phyloP scores from a whole-genome alignment of 164 flowering plant genomes.

The Magnolia officinalis region DNA sequence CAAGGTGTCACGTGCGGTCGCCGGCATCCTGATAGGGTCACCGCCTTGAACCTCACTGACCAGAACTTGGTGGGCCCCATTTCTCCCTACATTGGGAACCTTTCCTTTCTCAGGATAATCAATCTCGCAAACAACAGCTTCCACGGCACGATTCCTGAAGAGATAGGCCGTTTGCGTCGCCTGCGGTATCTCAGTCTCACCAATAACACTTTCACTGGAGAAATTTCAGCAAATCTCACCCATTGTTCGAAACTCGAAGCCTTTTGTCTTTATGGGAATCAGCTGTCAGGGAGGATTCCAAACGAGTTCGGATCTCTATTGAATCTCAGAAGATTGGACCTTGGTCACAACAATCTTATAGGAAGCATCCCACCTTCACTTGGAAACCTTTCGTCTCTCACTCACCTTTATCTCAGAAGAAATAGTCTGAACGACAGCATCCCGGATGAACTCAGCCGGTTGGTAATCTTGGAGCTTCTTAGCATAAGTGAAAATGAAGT shows the following conservation, averaged over 20 bases:
- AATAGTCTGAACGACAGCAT: slow-evolving; percentile 30
- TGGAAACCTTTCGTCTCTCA: slow-evolving; percentile 35
- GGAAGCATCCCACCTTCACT: slow-evolving; percentile 41
- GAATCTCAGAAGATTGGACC: slow-evolving; percentile 23
- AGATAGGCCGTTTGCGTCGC: slow-evolving; percentile 28
- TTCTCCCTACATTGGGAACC: slow-evolving; percentile 39
- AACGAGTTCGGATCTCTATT: slow-evolving; percentile 20
- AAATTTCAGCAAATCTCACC: slow-evolving; percentile 29
- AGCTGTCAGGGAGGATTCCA: slow-evolving; percentile 35
- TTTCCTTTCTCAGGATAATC: slow-evolving; percentile 37
- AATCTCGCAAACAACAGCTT: slow-evolving; percentile 33
- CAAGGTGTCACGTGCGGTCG: slow-evolving; percentile 22
- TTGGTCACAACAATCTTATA: slow-evolving; percentile 25
- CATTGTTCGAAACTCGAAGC: slow-evolving; percentile 15
- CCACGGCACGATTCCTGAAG: slow-evolving; percentile 26
- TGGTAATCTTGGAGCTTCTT: slow-evolving; percentile 24
- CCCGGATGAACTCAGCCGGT: slow-evolving; percentile 24
- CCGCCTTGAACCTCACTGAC: slow-evolving; percentile 22
- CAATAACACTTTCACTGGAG: slow-evolving; percentile 29
- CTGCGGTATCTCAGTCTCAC: slow-evolving; percentile 28
- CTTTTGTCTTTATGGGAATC: slow-evolving; percentile 28
- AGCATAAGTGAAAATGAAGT: slow-evolving; percentile 32
- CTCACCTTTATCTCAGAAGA: slow-evolving; percentile 12
- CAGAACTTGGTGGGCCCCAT: slow-evolving; percentile 22
- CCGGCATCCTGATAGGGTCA: slow-evolving; percentile 17